These are phyloP conservation scores for Diplotaxis tenuifolia DNA, from an alignment of 345 rosid genomes.

Conservation along the genomic window DNA sequence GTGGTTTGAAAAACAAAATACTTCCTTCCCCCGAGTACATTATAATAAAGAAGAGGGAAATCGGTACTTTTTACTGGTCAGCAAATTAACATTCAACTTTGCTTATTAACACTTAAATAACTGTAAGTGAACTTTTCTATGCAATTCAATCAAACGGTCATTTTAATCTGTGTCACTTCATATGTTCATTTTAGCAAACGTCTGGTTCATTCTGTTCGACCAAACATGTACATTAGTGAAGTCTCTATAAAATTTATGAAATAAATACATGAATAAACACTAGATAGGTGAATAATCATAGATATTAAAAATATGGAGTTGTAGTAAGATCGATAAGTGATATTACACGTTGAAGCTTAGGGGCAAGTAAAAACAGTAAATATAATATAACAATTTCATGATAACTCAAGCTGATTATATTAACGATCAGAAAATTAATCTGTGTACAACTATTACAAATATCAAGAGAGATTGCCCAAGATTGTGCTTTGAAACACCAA, in stretches of 20 bases:
- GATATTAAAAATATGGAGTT: neutral
- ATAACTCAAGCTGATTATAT: neutral
- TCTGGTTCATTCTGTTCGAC: neutral
- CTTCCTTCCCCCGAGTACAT: neutral
- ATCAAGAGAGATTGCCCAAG: neutral
- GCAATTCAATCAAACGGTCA: neutral
- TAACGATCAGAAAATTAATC: neutral
- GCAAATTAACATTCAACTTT: neutral
- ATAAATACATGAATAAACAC: neutral
- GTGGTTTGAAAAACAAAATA: neutral
- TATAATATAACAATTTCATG: neutral
- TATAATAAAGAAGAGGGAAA: neutral
- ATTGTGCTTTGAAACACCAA: neutral
- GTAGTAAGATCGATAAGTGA: neutral
- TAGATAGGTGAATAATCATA: neutral
- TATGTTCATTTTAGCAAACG: neutral
- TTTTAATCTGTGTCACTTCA: neutral
- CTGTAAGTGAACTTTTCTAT: neutral
- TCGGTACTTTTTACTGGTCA: neutral
- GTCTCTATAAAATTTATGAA: neutral
- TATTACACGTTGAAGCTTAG: neutral
- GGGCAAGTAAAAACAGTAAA: neutral
- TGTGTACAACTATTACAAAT: neutral
- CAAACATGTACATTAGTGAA: neutral
- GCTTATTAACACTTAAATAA: neutral